phyloP scores from a whole-genome alignment of 495 filamentous ascomycete genomes.

The Aspergillus ostianus region DNA sequence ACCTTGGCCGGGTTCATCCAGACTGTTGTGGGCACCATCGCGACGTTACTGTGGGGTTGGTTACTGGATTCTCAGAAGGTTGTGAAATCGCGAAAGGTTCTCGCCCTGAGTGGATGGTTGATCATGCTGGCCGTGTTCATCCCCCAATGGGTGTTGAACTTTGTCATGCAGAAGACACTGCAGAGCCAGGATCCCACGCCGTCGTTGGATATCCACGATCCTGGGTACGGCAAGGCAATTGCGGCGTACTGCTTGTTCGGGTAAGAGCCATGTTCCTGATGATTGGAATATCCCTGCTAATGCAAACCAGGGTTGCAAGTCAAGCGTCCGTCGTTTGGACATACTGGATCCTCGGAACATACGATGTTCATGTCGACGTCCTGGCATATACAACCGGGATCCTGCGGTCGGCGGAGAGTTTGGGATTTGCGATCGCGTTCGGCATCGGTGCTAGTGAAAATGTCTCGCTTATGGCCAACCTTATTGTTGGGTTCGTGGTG shows the following conservation, averaged over 20 bases:
- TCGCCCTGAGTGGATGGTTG: constrained; percentile 9
- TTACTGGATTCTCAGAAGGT: constrained; percentile 43
- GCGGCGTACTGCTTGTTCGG: constrained; percentile 38
- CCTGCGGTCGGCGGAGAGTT: constrained; percentile 47
- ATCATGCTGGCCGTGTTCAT: constrained; percentile 6
- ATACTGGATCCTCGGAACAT: constrained; percentile 51
- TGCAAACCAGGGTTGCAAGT: constrained; percentile 29
- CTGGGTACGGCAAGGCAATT: constrained; percentile 41
- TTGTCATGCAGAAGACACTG: constrained; percentile 8
- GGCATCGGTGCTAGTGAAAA: constrained; percentile 42
- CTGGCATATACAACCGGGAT: constrained; percentile 48
- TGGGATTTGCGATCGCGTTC: constrained; percentile 50
- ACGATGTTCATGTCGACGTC: constrained; percentile 48
- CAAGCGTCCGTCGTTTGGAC: constrained; percentile 46
- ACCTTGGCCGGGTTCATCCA: constrained; percentile 49
- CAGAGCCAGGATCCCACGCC: constrained; percentile 3
- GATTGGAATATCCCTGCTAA: not conserved
- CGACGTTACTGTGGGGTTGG: constrained; percentile 48
- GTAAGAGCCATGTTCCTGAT: constrained; percentile 9
- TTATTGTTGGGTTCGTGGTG: constrained; percentile 42
- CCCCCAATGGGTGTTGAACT: constrained; percentile 9
- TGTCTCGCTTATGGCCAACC: constrained; percentile 41
- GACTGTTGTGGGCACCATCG: constrained; percentile 45
- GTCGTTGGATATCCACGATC: constrained; percentile 37
- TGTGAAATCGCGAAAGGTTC: constrained; percentile 23